These are phyloP conservation scores for Tilletiaria anomala DNA, from an alignment of 1,284 basidiomycete species.

Conservation along the genomic window DNA sequence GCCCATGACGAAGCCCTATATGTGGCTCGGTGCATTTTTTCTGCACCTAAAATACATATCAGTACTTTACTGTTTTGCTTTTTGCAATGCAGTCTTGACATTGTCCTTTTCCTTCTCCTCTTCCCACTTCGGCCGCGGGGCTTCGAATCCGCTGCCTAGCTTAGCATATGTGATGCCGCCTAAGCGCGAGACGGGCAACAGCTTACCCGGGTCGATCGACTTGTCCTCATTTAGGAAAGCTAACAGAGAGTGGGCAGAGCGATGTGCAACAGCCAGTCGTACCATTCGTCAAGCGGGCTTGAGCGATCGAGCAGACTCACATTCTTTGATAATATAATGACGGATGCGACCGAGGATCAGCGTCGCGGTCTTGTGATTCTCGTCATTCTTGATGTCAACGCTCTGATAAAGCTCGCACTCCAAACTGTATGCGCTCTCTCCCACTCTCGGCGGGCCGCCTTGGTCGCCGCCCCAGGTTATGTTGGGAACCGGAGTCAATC, in stretches of 20 bases:
- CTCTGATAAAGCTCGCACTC: slow-evolving; percentile 21
- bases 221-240: neutral
- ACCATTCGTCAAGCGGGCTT: slow-evolving; percentile 6
- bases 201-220: slow-evolving; percentile 14
- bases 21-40: too few species aligned
- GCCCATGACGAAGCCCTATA: too few species aligned
- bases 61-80: too few species aligned
- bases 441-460: slow-evolving; percentile 17
- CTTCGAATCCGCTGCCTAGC: slow-evolving; percentile 13
- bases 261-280: slow-evolving; percentile 7
- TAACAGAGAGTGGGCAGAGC: too few species aligned
- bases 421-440: slow-evolving; percentile 24
- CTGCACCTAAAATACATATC: too few species aligned
- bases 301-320: neutral
- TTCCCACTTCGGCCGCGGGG: slow-evolving; percentile 17
- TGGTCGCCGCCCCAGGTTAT: slow-evolving; percentile 4
- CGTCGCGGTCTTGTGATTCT: slow-evolving; percentile 20
- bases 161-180: slow-evolving; percentile 20
- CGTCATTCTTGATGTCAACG: slow-evolving; percentile 14
- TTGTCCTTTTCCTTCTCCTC: slow-evolving; percentile 10
- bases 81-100: slow-evolving; percentile 7
- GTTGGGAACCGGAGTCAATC: slow-evolving; percentile 23
- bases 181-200: slow-evolving; percentile 16
- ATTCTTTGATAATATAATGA: neutral
- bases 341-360: slow-evolving; percentile 16